Percentiles rank a stretch among this genome's conserved stretches.
These are phyloP conservation scores for Lactifluus rugatus DNA, from an alignment of 768 basidiomycete species.

Conservation along the genomic window DNA sequence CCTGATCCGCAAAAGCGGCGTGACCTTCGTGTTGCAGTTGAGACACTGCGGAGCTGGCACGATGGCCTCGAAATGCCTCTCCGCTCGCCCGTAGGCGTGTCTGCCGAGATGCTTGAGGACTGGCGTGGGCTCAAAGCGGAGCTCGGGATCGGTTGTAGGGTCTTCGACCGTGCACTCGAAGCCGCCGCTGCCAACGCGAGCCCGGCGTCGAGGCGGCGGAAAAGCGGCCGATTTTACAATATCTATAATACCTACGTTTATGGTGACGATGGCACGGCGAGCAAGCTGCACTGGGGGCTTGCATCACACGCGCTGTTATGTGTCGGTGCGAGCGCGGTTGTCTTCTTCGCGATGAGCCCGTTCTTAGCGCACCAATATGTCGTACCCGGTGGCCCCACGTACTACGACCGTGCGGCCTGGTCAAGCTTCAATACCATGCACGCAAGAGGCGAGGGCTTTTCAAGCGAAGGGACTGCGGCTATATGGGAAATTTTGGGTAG, in stretches of 20 bases:
- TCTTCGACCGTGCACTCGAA: slow-evolving; percentile 64
- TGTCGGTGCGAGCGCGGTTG: slow-evolving; percentile 51
- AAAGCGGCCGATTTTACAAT: slow-evolving; percentile 61
- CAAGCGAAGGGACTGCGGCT: slow-evolving; percentile 43
- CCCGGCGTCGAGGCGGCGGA: slow-evolving; percentile 20
- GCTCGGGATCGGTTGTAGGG: slow-evolving; percentile 64
- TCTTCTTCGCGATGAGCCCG: slow-evolving; percentile 52
- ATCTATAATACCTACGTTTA: slow-evolving; percentile 72
- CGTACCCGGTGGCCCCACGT: slow-evolving; percentile 57
- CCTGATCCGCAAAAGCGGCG: slow-evolving; percentile 15
- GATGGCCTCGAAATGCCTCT: slow-evolving; percentile 41
- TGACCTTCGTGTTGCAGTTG: slow-evolving; percentile 44
- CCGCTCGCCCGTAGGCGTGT: slow-evolving; percentile 39
- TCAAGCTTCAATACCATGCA: slow-evolving; percentile 66
- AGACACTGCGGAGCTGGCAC: slow-evolving; percentile 64
- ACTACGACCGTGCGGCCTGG: slow-evolving; percentile 75
- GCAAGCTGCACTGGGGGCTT: slow-evolving; percentile 5
- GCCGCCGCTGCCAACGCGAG: slow-evolving; percentile 5
- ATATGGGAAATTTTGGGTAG: slow-evolving; percentile 65
- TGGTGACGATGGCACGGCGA: slow-evolving; percentile 32
- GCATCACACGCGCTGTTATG: slow-evolving; percentile 30
- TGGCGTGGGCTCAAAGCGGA: slow-evolving; percentile 76
- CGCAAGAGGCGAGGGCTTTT: slow-evolving; percentile 61
- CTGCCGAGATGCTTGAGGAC: slow-evolving; percentile 58
- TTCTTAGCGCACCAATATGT: slow-evolving; percentile 46